A percentile compares a stretch with the other conserved stretches of the same genome.
These are phyloP conservation scores for Lachnellula arida DNA, from an alignment of 2,329 filamentous ascomycete species.

Conservation along the genomic window DNA sequence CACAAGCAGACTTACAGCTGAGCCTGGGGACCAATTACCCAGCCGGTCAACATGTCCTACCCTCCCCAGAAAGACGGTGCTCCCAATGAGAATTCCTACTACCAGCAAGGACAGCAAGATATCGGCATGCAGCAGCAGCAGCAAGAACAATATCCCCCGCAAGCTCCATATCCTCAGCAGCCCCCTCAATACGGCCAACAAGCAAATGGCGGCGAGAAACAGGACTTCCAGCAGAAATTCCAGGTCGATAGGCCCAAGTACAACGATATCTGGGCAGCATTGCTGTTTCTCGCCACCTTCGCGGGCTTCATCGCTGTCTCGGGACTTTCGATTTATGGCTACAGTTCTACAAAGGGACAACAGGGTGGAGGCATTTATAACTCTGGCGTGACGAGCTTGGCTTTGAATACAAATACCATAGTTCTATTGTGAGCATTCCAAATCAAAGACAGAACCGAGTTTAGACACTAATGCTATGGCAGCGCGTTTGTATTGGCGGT, in stretches of 20 bases:
- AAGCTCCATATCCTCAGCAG: constrained; percentile 15
- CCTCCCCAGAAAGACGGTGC: constrained; percentile 20
- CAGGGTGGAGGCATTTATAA: constrained; percentile 72
- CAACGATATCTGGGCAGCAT: constrained; percentile 85
- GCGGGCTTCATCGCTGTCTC: constrained; percentile 73
- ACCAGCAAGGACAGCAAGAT: constrained; percentile 17
- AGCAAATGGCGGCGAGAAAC: background rate
- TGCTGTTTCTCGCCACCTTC: constrained; percentile 69
- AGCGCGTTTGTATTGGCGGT: constrained; percentile 65
- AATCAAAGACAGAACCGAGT: background rate
- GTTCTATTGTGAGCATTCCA: constrained; percentile 58
- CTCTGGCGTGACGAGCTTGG: constrained; percentile 53
- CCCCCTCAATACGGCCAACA: constrained; percentile 21
- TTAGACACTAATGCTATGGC: background rate
- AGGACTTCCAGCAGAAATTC: constrained; percentile 73
- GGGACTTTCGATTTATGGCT: constrained; percentile 70
- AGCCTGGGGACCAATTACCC: background rate
- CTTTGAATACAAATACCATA: constrained; percentile 76
- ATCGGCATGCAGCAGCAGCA: constrained; percentile 14
- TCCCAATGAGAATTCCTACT: constrained; percentile 19
- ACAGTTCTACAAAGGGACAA: constrained; percentile 56
- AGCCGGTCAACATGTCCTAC: constrained; percentile 20
- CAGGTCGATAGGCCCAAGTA: constrained; percentile 78
- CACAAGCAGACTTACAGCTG: background rate
- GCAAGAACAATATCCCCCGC: constrained; percentile 11